Conservation (phyloP, 352 stramenopile genomes). For the Phytophthora hibernalis region DNA sequence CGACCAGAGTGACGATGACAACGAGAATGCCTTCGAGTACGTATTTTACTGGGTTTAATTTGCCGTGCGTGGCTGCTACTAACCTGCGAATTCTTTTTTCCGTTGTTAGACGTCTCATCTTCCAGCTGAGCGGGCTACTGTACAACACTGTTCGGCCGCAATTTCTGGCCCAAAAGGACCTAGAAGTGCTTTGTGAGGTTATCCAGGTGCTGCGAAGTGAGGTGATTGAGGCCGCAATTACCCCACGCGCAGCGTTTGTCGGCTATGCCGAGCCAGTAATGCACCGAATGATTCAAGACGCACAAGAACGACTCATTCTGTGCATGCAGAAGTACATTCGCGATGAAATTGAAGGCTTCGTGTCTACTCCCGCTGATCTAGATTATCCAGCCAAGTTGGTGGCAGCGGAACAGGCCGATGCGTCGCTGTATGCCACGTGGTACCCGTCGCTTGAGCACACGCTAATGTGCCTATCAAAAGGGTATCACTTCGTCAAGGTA, state of each 20-base stretch:
- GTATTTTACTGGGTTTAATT: constrained; percentile 9
- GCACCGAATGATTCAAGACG: constrained; percentile 86
- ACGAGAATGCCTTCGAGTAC: constrained; percentile 77
- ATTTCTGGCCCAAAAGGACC: constrained; percentile 75
- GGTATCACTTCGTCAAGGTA: constrained; percentile 87
- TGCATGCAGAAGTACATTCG: constrained; percentile 88
- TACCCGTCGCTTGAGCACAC: constrained; percentile 87
- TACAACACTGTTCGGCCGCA: constrained; percentile 78
- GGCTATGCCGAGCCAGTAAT: constrained; percentile 77
- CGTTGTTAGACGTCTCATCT: constrained; percentile 64
- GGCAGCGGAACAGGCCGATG: constrained; percentile 29
- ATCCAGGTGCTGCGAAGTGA: constrained; percentile 82
- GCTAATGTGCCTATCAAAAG: constrained; percentile 85
- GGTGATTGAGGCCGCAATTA: constrained; percentile 78
- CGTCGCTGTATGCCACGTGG: constrained; percentile 80
- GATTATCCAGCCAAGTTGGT: constrained; percentile 81
- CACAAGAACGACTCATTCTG: constrained; percentile 82
- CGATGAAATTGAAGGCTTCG: constrained; percentile 85
- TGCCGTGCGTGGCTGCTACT: neutral
- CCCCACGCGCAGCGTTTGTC: constrained; percentile 53
- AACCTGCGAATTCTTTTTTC: neutral
- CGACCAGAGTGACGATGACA: constrained; percentile 44
- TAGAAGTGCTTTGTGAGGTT: constrained; percentile 81
- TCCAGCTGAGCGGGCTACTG: constrained; percentile 75
- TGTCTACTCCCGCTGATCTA: constrained; percentile 55